Evolutionary conservation across 1,284 basidiomycete species (phyloP).

Genomic region (Pholiota adiposa): DNA sequence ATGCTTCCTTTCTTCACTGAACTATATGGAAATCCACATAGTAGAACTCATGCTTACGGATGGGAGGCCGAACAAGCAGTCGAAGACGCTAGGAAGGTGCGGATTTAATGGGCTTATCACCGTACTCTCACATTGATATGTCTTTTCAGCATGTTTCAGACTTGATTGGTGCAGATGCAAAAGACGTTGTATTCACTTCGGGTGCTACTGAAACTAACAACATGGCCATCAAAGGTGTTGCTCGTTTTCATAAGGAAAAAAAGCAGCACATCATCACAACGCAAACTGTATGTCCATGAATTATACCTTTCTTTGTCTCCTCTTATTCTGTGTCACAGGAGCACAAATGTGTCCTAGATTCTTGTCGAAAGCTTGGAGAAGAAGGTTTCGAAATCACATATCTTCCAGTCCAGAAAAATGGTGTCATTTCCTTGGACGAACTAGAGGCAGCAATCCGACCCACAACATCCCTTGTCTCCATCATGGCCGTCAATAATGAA

Average conservation of each 20-base stretch:
- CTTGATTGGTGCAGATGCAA: constrained; percentile 92
- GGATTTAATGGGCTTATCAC: neutral
- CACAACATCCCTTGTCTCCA: constrained; percentile 87
- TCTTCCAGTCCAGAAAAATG: constrained; percentile 90
- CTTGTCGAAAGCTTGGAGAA: constrained; percentile 93
- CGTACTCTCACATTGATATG: neutral
- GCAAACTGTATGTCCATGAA: constrained; percentile 75
- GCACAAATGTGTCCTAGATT: constrained; percentile 99
- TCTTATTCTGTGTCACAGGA: constrained; percentile 59
- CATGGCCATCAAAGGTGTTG: constrained; percentile 97
- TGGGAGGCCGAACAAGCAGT: constrained; percentile 98
- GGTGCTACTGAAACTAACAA: constrained; percentile 99
- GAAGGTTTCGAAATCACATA: constrained; percentile 99
- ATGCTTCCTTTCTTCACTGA: constrained; percentile 98
- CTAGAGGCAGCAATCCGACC: constrained; percentile 87
- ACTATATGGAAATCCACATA: constrained; percentile 98
- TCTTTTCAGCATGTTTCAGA: constrained; percentile 78
- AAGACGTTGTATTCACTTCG: constrained; percentile 98
- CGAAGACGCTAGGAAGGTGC: constrained; percentile 86
- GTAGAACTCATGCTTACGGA: constrained; percentile 97
- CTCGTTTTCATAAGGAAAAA: constrained; percentile 91
- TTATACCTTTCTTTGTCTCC: neutral
- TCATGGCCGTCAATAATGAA: constrained; percentile 99
- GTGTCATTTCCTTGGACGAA: constrained; percentile 78
- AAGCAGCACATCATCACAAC: constrained; percentile 91